phyloP scores from a whole-genome alignment of 192 early-diverging fungal genomes.

The Umbelopsis vinacea region DNA sequence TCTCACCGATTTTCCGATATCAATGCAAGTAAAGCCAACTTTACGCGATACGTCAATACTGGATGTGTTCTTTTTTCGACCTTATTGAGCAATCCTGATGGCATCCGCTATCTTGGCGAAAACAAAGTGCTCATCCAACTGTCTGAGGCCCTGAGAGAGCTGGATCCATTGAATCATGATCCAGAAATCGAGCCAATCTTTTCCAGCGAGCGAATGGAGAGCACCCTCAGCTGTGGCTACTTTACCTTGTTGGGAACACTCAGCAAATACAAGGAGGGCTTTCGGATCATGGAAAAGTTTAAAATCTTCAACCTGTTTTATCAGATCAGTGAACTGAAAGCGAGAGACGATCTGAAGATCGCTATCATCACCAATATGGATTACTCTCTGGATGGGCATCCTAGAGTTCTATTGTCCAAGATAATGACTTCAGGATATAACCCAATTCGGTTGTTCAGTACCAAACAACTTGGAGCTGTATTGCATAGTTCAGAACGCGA shows the following conservation, averaged over 20 bases:
- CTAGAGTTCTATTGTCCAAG: conserved; percentile 79
- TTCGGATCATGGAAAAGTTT: conserved; percentile 70
- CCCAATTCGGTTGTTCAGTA: conserved; percentile 76
- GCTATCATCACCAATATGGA: conserved; percentile 74
- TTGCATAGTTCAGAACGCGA: conserved; percentile 59
- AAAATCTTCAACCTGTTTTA: conserved; percentile 83
- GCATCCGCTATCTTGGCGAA: conserved; percentile 68
- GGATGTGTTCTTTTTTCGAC: conserved; percentile 75
- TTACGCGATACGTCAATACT: conserved; percentile 54
- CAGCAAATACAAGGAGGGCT: conserved; percentile 66
- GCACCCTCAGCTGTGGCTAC: conserved; percentile 73
- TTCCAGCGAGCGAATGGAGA: conserved; percentile 74
- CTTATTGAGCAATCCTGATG: conserved; percentile 64
- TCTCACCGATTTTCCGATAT: conserved; percentile 75
- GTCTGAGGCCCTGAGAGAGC: conserved; percentile 70
- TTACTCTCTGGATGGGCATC: conserved; percentile 80
- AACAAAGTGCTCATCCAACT: conserved; percentile 74
- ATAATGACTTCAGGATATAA: conserved; percentile 87
- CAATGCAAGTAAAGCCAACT: conserved; percentile 48
- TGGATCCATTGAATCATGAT: conserved; percentile 68
- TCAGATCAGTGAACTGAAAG: conserved; percentile 74
- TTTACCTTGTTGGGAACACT: conserved; percentile 76
- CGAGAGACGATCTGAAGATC: conserved; percentile 79
- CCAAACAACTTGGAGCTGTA: conserved; percentile 68
- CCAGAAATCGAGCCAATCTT: conserved; percentile 67